Evolutionary conservation across 257 asterid species (phyloP).

Genomic region (Forsythia viridissima): DNA sequence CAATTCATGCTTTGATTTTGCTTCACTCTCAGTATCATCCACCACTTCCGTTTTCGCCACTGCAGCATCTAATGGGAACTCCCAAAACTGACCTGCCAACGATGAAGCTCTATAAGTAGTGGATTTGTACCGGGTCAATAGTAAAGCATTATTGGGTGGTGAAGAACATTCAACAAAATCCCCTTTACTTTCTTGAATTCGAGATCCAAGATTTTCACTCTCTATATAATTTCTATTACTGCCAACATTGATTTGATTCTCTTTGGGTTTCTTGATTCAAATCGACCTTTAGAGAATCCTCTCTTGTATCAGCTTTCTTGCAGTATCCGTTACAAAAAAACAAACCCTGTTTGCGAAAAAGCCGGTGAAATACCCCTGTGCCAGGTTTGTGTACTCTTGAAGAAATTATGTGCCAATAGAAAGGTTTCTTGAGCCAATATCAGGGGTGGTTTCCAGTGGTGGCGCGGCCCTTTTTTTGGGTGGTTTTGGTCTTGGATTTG

Average conservation of each 20-base stretch:
- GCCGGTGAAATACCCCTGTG: background rate
- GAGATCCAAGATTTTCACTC: conserved; percentile 13
- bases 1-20: conserved; percentile 12
- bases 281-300: conserved; percentile 37
- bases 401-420: conserved; percentile 19
- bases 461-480: background rate
- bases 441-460: conserved; percentile 25
- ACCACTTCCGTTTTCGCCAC: background rate
- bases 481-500: conserved; percentile 26
- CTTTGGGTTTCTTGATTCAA: conserved; percentile 23
- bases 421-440: conserved; percentile 37
- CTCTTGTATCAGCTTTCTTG: conserved; percentile 43
- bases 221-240: conserved; percentile 26
- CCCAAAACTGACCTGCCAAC: conserved; percentile 70
- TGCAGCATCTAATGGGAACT: conserved; percentile 43
- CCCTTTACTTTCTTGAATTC: conserved; percentile 26
- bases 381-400: conserved; percentile 26
- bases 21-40: conserved; percentile 14
- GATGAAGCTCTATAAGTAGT: conserved; percentile 96
- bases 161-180: conserved; percentile 36
- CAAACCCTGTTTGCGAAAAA: conserved; percentile 39
- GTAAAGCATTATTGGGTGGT: conserved; percentile 68
- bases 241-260: conserved; percentile 9
- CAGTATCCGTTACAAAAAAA: conserved; percentile 50
- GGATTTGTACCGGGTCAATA: conserved; percentile 89